These are phyloP conservation scores for Penicillium thymicola DNA, from an alignment of 2,329 filamentous ascomycete genomes.

Conservation along the genomic window DNA sequence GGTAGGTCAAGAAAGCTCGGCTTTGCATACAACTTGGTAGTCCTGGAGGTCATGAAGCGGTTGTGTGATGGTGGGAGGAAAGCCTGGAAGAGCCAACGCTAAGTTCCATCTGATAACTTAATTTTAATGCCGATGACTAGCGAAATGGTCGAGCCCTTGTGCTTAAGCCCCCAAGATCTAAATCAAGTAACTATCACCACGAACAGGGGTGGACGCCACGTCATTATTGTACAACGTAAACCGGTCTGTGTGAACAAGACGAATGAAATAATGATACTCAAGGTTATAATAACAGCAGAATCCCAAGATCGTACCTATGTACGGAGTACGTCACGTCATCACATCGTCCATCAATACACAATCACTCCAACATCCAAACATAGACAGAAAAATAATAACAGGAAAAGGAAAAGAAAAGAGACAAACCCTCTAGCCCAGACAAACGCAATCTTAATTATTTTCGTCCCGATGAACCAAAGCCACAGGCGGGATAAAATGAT, in stretches of 20 bases:
- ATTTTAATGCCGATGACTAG: background rate
- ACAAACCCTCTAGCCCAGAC: background rate
- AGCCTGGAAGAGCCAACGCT: background rate
- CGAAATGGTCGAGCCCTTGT: background rate
- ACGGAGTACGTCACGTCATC: constrained; percentile 10
- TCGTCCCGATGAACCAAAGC: constrained; percentile 33
- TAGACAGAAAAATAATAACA: background rate
- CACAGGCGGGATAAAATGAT: constrained; percentile 43
- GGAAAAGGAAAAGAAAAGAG: background rate
- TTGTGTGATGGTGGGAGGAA: background rate
- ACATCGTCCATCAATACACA: constrained; percentile 8
- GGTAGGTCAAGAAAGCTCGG: background rate
- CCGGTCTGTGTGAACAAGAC: background rate
- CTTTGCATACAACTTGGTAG: too few relatives aligned
- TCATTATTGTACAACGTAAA: constrained; percentile 2
- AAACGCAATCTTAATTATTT: background rate
- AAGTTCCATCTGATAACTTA: constrained; percentile 18
- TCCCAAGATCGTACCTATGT: background rate
- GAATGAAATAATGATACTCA: background rate
- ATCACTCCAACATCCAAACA: background rate
- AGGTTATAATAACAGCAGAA: background rate
- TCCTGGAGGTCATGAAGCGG: background rate
- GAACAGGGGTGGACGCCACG: background rate
- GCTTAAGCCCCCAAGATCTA: background rate
- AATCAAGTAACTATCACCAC: background rate